phyloP scores from a whole-genome alignment of 2,329 filamentous ascomycete genomes.

The Aspergillus fijiensis region DNA sequence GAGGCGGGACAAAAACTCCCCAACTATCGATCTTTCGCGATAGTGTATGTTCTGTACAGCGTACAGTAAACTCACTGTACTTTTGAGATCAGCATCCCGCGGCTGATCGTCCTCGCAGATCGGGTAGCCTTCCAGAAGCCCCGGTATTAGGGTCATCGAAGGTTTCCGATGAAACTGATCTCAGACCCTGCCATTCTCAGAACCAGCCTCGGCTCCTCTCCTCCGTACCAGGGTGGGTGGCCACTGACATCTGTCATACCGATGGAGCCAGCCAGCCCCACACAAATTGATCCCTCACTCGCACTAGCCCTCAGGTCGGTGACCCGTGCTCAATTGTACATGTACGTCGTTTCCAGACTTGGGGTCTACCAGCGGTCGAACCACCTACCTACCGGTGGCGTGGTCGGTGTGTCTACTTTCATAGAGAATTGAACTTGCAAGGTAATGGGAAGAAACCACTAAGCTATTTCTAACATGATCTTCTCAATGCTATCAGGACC shows the following conservation, averaged over 20 bases:
- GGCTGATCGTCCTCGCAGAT: background rate
- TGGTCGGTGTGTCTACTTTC: background rate
- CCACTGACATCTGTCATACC: background rate
- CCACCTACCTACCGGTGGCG: background rate
- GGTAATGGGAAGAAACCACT: background rate
- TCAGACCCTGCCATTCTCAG: background rate
- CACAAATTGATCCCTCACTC: background rate
- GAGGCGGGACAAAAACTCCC: no score
- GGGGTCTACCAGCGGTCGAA: background rate
- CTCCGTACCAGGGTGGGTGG: background rate
- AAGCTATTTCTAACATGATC: no score
- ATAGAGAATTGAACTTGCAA: background rate
- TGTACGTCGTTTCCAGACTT: background rate
- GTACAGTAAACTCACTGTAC: background rate
- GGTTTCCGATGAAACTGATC: background rate
- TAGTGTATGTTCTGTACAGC: no score
- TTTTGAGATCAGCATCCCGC: background rate
- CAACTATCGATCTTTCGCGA: no score
- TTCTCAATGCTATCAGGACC: no score
- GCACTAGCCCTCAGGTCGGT: background rate
- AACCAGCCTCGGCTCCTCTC: background rate
- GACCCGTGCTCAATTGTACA: background rate
- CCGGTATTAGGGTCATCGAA: background rate
- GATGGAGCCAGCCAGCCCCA: background rate
- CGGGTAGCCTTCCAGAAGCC: background rate